Evolutionary conservation across 805 yeast genomes (phyloP).

Genomic region (Candida stauntonica): DNA sequence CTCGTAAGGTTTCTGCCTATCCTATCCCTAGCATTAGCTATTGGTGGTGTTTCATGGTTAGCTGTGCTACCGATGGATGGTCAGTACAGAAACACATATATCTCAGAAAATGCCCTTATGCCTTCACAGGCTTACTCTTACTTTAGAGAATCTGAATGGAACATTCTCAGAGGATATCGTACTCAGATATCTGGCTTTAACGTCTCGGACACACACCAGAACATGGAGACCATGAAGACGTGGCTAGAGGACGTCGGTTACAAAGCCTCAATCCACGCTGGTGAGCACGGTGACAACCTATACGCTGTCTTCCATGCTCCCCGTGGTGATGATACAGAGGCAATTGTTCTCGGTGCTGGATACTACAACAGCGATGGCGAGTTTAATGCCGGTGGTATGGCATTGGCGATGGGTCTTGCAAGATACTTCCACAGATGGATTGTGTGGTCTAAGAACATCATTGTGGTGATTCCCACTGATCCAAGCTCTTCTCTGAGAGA

Average conservation of each 20-base stretch:
- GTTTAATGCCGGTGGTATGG: slow-evolving; percentile 74
- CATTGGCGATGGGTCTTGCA: slow-evolving; percentile 67
- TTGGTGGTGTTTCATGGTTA: slow-evolving; percentile 56
- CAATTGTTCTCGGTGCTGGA: slow-evolving; percentile 86
- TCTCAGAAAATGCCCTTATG: slow-evolving; percentile 93
- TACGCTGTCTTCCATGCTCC: slow-evolving; percentile 91
- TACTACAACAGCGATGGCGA: slow-evolving; percentile 68
- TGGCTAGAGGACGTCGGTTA: slow-evolving; percentile 76
- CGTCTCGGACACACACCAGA: slow-evolving; percentile 31
- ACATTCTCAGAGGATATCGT: slow-evolving; percentile 79
- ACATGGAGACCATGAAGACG: slow-evolving; percentile 38
- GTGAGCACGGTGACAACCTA: slow-evolving; percentile 40
- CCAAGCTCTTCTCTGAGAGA: slow-evolving; percentile 62
- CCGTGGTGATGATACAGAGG: slow-evolving; percentile 93
- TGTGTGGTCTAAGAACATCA: slow-evolving; percentile 92
- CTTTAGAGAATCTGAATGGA: slow-evolving; percentile 94
- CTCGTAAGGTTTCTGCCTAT: slow-evolving; percentile 39
- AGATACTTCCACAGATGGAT: slow-evolving; percentile 82
- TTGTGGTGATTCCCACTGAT: slow-evolving; percentile 77
- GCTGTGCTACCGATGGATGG: slow-evolving; percentile 72
- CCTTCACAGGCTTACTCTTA: slow-evolving; percentile 94
- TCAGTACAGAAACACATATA: slow-evolving; percentile 76
- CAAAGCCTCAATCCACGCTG: slow-evolving; percentile 46
- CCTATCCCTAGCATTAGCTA: slow-evolving; percentile 37
- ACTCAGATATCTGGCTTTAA: slow-evolving; percentile 35